Evolutionary conservation across 352 stramenopile genomes (phyloP).

Genomic region (Phytopythium boreale): DNA sequence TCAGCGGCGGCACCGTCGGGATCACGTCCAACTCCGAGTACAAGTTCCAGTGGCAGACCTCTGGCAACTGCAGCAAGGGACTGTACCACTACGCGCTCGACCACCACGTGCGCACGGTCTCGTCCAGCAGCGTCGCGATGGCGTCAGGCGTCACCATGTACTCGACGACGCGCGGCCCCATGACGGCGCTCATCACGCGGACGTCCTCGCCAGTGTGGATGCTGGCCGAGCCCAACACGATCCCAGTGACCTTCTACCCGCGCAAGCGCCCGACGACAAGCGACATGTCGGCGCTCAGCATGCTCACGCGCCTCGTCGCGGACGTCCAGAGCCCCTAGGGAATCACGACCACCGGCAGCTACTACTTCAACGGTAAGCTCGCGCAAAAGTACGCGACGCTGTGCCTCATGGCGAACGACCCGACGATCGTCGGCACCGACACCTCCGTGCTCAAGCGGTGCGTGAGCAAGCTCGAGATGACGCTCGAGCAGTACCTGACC

Average conservation of each 20-base stretch:
- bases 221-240: constrained; percentile 35
- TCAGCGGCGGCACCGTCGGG: constrained; percentile 40
- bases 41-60: constrained; percentile 56
- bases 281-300: constrained; percentile 27
- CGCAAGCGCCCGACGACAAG: constrained; percentile 31
- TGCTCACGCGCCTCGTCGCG: constrained; percentile 41
- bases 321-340: constrained; percentile 61
- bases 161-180: constrained; percentile 50
- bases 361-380: constrained; percentile 77
- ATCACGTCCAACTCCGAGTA: constrained; percentile 48
- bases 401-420: constrained; percentile 74
- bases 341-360: constrained; percentile 47
- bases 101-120: constrained; percentile 55
- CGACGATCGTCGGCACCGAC: constrained; percentile 51
- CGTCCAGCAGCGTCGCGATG: constrained; percentile 30
- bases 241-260: constrained; percentile 64
- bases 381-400: constrained; percentile 73
- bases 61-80: constrained; percentile 46
- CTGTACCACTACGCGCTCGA: constrained; percentile 62
- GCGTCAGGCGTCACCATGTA: constrained; percentile 35
- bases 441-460: constrained; percentile 54
- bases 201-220: constrained; percentile 40
- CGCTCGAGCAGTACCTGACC: constrained; percentile 50
- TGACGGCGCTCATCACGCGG: constrained; percentile 48
- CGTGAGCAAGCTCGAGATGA: constrained; percentile 56